Conservation (phyloP, 352 stramenopile genomes). For the Phytopythium kandeliae region DNA sequence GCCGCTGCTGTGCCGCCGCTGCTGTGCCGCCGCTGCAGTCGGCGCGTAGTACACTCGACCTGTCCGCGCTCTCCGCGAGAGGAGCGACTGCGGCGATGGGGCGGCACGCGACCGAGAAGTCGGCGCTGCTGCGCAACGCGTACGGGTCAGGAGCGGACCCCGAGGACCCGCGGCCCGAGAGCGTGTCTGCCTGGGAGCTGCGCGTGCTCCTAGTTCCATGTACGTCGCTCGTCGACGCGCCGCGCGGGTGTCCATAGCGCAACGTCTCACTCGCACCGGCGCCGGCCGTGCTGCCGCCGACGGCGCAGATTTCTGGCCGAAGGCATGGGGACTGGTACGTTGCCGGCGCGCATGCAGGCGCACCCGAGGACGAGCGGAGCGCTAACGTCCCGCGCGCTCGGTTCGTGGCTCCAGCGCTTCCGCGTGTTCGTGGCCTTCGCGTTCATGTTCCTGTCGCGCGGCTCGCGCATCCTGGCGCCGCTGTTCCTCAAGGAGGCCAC, state of each 20-base stretch:
- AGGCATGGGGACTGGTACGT: slow-evolving; percentile 53
- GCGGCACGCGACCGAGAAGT: slow-evolving; percentile 22
- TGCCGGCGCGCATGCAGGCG: neutral
- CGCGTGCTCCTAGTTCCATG: slow-evolving; percentile 67
- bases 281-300: neutral
- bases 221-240: slow-evolving; percentile 13
- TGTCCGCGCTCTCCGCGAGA: too few species aligned
- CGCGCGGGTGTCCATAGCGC: neutral
- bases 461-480: slow-evolving; percentile 57
- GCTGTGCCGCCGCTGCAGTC: too few species aligned
- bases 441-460: slow-evolving; percentile 68
- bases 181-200: slow-evolving; percentile 50
- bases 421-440: slow-evolving; percentile 55
- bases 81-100: neutral
- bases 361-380: neutral
- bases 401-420: slow-evolving; percentile 23
- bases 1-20: too few species aligned
- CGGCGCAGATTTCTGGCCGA: slow-evolving; percentile 66
- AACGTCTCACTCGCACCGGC: neutral
- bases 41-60: too few species aligned
- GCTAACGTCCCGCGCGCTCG: neutral
- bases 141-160: slow-evolving; percentile 10
- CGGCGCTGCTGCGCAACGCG: slow-evolving; percentile 24
- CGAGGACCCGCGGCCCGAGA: slow-evolving; percentile 19
- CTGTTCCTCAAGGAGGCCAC: slow-evolving; percentile 72